Evolutionary conservation across 176 grass and related monocot genomes (phyloP).

Genomic region (Pontederia paniculata): DNA sequence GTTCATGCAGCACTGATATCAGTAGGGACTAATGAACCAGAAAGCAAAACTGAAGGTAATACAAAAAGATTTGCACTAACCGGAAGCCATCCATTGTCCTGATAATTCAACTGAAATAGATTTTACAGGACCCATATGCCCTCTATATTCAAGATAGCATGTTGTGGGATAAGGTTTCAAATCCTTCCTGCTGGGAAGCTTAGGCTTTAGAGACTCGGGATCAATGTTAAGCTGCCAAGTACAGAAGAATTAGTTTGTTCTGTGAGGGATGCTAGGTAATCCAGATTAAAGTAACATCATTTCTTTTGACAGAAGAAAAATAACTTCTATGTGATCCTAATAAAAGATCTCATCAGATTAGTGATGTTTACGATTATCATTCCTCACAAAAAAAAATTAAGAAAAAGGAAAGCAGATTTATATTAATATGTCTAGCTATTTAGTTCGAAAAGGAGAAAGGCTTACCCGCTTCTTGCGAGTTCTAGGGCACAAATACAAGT

Average conservation of each 20-base stretch:
- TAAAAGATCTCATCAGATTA: no score
- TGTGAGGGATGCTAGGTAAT: no score
- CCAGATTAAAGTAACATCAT: no score
- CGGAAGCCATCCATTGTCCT: constrained; percentile 88
- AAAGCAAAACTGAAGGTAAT: constrained; percentile 18
- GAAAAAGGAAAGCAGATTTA: no score
- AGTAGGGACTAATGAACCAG: background rate
- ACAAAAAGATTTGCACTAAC: constrained; percentile 24
- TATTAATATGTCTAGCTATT: background rate
- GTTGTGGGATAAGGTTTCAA: constrained; percentile 85
- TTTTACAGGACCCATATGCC: constrained; percentile 65
- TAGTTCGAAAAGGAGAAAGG: background rate
- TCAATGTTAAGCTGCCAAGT: constrained; percentile 83
- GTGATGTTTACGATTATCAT: no score
- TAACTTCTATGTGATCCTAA: no score
- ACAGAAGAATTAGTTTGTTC: no score
- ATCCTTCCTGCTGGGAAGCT: constrained; percentile 96
- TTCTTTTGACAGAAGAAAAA: no score
- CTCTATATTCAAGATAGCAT: constrained; percentile 88
- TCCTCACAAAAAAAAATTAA: no score
- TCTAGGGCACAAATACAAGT: constrained; percentile 94
- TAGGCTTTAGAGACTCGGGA: constrained; percentile 85
- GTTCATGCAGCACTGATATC: background rate
- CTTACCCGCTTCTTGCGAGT: constrained; percentile 83
- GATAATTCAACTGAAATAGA: constrained; percentile 71